These are phyloP conservation scores for Termitomyces sp. DNA, from an alignment of 768 basidiomycete genomes.

Conservation along the genomic window DNA sequence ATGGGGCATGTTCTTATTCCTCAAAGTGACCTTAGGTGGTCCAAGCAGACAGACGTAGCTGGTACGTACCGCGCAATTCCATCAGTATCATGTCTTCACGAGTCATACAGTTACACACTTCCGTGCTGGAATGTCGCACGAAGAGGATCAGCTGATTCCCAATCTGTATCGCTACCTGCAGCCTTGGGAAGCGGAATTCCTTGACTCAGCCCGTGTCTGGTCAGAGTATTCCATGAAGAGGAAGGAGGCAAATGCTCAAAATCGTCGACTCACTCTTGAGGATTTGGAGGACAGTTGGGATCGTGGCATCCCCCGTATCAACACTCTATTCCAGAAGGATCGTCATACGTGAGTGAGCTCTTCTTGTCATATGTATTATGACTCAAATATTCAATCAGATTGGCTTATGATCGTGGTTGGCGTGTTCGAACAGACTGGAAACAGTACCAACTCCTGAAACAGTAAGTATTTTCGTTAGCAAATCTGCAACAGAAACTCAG, in stretches of 20 bases:
- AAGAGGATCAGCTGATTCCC: constrained; percentile 92
- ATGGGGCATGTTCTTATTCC: constrained; percentile 99
- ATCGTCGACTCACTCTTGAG: constrained; percentile 92
- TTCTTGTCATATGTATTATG: neutral
- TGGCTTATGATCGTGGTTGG: constrained; percentile 99
- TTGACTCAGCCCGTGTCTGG: constrained; percentile 99
- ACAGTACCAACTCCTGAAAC: constrained; percentile 89
- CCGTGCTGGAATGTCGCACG: constrained; percentile 97
- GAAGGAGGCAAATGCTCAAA: constrained; percentile 99
- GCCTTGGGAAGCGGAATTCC: constrained; percentile 96
- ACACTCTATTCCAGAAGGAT: constrained; percentile 98
- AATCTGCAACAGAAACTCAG: neutral
- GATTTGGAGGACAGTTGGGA: constrained; percentile 99
- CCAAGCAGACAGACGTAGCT: constrained; percentile 95
- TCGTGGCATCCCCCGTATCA: constrained; percentile 96
- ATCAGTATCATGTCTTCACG: neutral
- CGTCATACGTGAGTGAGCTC: constrained; percentile 72
- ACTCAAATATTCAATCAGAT: constrained; percentile 26
- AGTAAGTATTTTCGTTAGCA: constrained; percentile 40
- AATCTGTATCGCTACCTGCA: constrained; percentile 96
- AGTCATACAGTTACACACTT: constrained; percentile 79
- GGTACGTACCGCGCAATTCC: constrained; percentile 33
- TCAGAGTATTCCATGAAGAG: constrained; percentile 99
- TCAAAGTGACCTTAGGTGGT: constrained; percentile 96
- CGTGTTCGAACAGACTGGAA: constrained; percentile 98